These are phyloP conservation scores for Solanum megistacrolobum DNA, from an alignment of 257 asterid species.

Conservation along the genomic window DNA sequence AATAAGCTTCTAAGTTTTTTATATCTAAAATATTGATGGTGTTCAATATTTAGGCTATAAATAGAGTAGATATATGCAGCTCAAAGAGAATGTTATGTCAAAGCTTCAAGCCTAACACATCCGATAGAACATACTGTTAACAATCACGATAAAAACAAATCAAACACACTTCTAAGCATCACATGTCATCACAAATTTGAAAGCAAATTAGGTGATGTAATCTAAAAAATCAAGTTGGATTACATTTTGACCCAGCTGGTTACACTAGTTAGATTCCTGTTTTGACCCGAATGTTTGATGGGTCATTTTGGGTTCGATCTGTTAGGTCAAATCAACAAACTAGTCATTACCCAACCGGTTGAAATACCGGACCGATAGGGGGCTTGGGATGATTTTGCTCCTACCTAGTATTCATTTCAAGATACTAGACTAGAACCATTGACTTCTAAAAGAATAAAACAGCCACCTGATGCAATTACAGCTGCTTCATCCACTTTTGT, in stretches of 20 bases:
- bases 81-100: background rate
- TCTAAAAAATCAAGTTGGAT: background rate
- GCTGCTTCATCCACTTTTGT: background rate
- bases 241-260: background rate
- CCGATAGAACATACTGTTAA: background rate
- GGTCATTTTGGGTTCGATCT: background rate
- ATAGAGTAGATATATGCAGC: background rate
- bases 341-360: background rate
- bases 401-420: background rate
- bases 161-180: background rate
- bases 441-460: background rate
- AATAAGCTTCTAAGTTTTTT: background rate
- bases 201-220: background rate
- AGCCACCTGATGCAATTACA: background rate
- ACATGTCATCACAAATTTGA: background rate
- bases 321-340: background rate
- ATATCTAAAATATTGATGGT: background rate
- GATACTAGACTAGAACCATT: background rate
- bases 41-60: background rate
- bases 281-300: background rate
- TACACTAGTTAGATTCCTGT: background rate
- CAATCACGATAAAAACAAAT: background rate
- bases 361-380: background rate
- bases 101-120: background rate
- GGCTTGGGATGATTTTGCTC: background rate